A percentile compares a stretch with the other conserved stretches of the same genome.
phyloP scores from a whole-genome alignment of 108 stramenopile species.

The Epithemia pelagica region DNA sequence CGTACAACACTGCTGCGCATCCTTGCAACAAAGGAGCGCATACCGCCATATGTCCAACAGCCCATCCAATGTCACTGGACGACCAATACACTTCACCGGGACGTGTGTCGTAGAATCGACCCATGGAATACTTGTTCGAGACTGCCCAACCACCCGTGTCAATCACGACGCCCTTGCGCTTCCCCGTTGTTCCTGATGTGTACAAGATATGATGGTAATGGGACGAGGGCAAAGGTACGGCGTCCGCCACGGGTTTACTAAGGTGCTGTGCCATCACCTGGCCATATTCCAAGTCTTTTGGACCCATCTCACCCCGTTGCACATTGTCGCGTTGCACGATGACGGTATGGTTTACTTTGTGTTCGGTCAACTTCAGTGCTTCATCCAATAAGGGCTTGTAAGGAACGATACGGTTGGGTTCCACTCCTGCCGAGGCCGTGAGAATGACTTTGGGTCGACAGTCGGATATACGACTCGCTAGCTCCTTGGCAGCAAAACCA shows the following conservation, averaged over 20 bases:
- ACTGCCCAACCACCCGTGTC: slow-evolving; percentile 60
- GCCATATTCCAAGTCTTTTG: slow-evolving; percentile 34
- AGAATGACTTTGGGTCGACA: slow-evolving; percentile 65
- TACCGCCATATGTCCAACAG: slow-evolving; percentile 56
- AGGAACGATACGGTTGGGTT: slow-evolving; percentile 42
- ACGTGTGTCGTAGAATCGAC: slow-evolving; percentile 37
- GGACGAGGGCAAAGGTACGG: slow-evolving; percentile 38
- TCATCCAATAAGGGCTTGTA: slow-evolving; percentile 60
- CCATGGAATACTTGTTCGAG: slow-evolving; percentile 61
- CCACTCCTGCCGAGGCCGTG: slow-evolving; percentile 53
- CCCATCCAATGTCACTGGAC: slow-evolving; percentile 72
- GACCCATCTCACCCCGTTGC: slow-evolving; percentile 22
- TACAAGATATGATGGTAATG: slow-evolving; percentile 69
- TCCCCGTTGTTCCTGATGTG: slow-evolving; percentile 68
- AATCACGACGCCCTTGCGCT: slow-evolving; percentile 70
- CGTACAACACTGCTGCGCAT: slow-evolving; percentile 60
- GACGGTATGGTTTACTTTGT: slow-evolving; percentile 30
- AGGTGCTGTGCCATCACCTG: slow-evolving; percentile 17
- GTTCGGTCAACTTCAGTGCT: slow-evolving; percentile 47
- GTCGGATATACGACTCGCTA: slow-evolving; percentile 63
- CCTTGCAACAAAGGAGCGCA: slow-evolving; percentile 74
- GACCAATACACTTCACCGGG: slow-evolving; percentile 74
- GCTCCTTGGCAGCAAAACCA: slow-evolving; percentile 70
- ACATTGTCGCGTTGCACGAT: slow-evolving; percentile 47
- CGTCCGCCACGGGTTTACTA: slow-evolving; percentile 6